Evolutionary conservation across 2,329 filamentous ascomycete species (phyloP), one percentile per base, ranked within the genome.

Genomic region (Colletotrichum australisinense): DNA sequence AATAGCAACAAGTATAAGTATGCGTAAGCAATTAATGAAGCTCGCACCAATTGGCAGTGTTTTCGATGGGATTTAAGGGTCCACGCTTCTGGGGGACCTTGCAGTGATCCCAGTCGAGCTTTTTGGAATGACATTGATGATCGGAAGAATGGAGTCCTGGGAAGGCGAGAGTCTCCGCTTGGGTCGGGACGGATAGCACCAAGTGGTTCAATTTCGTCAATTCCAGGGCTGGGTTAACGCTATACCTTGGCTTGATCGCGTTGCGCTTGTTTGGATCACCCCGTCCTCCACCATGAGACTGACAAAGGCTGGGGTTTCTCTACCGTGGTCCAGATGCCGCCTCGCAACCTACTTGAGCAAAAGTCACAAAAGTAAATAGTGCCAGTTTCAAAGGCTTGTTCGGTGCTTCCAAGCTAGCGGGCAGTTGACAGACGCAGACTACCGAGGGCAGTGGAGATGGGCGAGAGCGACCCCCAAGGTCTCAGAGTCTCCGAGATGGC

Each of bases 21-120:
- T 42, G 14, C 16, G 38, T 42, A 60, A 59, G 55, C 55, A 58
- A 35, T n/a, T 3, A 32, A 57, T 8, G 28, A 22, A 30, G 19
- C 55, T 11, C 19, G 19, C 19, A 26, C 32, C 57, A 60, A 24
- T 53, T 57, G 67, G 9, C 28, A 9, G 46, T 53, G 60, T 22
- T 58, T 49, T 9, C 52, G 58, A 53, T 49, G n/a, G 35, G 59
- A 35, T 52, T 30, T 60, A 67, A 46, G 68, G 68, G 63, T 67
- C 63, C 63, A 67, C 56, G 56, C 46, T 58, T 67, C 63, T 16
- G 56, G 56, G 56, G 63, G 68, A 24, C 56, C 69, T 67, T 68
- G 69, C 46, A 60, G 32, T 62, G 69, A 71, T 56, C 63, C 63
- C 56, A 49, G 63, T 32, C 35, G 5, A 24, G 30, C 52, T 49